These are phyloP conservation scores for Avicennia marina DNA, from an alignment of 257 asterid genomes.

Conservation along the genomic window DNA sequence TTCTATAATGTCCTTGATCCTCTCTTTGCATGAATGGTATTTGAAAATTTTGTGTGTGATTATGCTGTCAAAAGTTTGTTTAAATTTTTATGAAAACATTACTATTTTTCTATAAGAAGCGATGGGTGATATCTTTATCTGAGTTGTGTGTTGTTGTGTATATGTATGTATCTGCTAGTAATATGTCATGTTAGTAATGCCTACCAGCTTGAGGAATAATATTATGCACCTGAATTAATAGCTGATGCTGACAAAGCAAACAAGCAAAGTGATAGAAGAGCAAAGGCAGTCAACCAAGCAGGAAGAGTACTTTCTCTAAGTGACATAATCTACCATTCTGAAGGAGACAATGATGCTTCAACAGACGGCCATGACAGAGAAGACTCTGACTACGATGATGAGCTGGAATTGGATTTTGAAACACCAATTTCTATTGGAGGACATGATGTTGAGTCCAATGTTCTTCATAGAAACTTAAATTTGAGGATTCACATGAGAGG, in stretches of 20 bases:
- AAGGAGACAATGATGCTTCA: constrained; percentile 63
- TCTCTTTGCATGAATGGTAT: constrained; percentile 2
- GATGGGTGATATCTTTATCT: no score
- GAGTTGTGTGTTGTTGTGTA: no score
- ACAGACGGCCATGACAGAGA: constrained; percentile 68
- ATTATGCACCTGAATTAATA: constrained; percentile 27
- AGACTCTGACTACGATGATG: constrained; percentile 88
- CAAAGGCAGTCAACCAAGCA: constrained; percentile 46
- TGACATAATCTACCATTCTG: constrained; percentile 80
- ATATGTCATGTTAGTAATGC: constrained; percentile 8
- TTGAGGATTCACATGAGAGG: constrained; percentile 59
- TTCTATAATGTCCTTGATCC: constrained; percentile 1
- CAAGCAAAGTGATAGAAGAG: constrained; percentile 47
- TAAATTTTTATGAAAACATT: not conserved
- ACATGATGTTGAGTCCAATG: constrained; percentile 44
- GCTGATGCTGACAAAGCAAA: constrained; percentile 71
- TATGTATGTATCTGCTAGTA: constrained; percentile 2
- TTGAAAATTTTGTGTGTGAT: constrained; percentile 3
- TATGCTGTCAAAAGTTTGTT: not conserved
- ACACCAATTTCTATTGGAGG: constrained; percentile 60
- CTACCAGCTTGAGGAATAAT: constrained; percentile 12
- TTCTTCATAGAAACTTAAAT: constrained; percentile 64
- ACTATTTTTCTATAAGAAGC: no score
- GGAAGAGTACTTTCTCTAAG: constrained; percentile 67
- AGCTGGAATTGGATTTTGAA: constrained; percentile 75